Evolutionary conservation across 768 basidiomycete species (phyloP).

Genomic region (Kwoniella newhampshirensis): DNA sequence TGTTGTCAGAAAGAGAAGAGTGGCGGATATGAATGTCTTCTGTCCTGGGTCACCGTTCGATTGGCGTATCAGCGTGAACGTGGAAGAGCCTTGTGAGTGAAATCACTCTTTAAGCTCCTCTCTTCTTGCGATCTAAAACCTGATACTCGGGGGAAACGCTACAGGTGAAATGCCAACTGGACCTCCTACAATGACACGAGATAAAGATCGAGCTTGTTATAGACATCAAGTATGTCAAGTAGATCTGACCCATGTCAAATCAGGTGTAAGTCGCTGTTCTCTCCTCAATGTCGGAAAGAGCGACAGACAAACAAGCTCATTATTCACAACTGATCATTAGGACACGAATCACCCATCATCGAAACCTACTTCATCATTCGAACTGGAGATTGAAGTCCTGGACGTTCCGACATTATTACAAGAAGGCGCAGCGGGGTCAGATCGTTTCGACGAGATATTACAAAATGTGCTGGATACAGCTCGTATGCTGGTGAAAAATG

Average conservation of each 20-base stretch:
- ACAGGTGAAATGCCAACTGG: constrained; percentile 40
- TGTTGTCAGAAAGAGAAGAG: constrained; percentile 71
- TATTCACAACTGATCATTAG: not conserved
- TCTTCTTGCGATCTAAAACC: too few species aligned
- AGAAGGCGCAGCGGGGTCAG: constrained; percentile 64
- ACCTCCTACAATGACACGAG: constrained; percentile 49
- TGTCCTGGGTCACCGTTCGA: constrained; percentile 79
- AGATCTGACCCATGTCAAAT: constrained; percentile 85
- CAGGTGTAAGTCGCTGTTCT: constrained; percentile 54
- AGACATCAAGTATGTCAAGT: constrained; percentile 88
- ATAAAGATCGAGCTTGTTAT: constrained; percentile 91
- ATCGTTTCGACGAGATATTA: constrained; percentile 87
- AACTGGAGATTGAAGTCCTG: constrained; percentile 82
- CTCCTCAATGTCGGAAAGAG: not conserved
- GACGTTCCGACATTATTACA: constrained; percentile 70
- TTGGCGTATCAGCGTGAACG: constrained; percentile 87
- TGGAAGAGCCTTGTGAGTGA: constrained; percentile 79
- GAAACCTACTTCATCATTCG: constrained; percentile 61
- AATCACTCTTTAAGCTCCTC: not conserved
- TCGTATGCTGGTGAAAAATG: constrained; percentile 81
- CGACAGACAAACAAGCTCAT: not conserved
- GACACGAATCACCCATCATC: constrained; percentile 1
- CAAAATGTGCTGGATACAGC: constrained; percentile 91
- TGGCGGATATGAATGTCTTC: constrained; percentile 84
- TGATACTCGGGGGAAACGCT: too few species aligned